Conservation (phyloP, 495 filamentous ascomycete genomes). For the Cudoniella acicularis region DNA sequence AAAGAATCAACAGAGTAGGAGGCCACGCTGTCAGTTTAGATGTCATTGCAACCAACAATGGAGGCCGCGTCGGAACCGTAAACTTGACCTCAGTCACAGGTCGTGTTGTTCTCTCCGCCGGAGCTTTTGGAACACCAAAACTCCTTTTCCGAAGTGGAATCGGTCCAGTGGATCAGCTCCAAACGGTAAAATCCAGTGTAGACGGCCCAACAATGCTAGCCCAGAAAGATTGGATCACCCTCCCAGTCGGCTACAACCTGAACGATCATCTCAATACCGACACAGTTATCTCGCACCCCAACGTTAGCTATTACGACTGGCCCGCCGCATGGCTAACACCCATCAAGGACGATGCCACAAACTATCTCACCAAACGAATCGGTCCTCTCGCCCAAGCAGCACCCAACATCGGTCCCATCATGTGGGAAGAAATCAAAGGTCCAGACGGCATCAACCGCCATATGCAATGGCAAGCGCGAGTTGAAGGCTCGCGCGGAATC, state of each 20-base stretch:
- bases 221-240: constrained; percentile 58
- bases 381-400: constrained; percentile 69
- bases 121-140: constrained; percentile 52
- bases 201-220: constrained; percentile 51
- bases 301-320: constrained; percentile 20
- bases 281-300: constrained; percentile 56
- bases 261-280: constrained; percentile 74
- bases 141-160: constrained; percentile 55
- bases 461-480: constrained; percentile 61
- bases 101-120: constrained; percentile 50
- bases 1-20: constrained; percentile 43
- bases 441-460: constrained; percentile 61
- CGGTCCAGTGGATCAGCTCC: constrained; percentile 54
- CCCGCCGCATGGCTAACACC: constrained; percentile 28
- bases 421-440: constrained; percentile 57
- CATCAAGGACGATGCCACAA: constrained; percentile 38
- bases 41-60: constrained; percentile 31
- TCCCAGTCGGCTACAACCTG: constrained; percentile 71
- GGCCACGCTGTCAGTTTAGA: constrained; percentile 41
- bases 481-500: constrained; percentile 46
- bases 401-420: constrained; percentile 61
- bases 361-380: constrained; percentile 46
- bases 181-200: constrained; percentile 46
- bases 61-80: constrained; percentile 36
- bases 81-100: constrained; percentile 43